These are phyloP conservation scores for Ceratobasidium sp. DNA, from an alignment of 1,284 basidiomycete species.

Conservation along the genomic window DNA sequence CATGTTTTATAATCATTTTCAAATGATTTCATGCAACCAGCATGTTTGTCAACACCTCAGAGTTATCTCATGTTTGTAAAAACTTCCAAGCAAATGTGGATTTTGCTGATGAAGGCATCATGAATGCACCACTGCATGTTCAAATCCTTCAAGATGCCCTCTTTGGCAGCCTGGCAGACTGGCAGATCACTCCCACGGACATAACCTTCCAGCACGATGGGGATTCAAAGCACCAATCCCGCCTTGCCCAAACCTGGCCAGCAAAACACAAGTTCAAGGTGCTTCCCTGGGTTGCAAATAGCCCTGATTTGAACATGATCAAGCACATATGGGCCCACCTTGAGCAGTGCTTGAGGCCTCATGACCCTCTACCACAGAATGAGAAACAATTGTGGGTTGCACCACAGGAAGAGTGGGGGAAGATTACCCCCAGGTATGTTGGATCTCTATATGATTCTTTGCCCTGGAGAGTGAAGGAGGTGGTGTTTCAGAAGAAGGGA, in stretches of 20 bases:
- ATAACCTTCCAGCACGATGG: constrained; percentile 31
- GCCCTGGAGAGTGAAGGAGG: too few species aligned
- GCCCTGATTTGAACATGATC: constrained; percentile 33
- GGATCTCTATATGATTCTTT: too few species aligned
- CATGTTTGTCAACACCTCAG: too few species aligned
- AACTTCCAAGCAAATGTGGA: too few species aligned
- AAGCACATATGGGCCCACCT: constrained; percentile 22
- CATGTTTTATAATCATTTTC: too few species aligned
- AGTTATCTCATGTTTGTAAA: too few species aligned
- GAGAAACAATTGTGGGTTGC: background rate
- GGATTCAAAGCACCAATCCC: constrained; percentile 17
- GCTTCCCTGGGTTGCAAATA: constrained; percentile 14
- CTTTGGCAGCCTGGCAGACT: constrained; percentile 16
- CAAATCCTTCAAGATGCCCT: constrained; percentile 6
- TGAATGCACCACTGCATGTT: too few species aligned
- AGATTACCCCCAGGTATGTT: background rate
- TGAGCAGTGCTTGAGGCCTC: background rate
- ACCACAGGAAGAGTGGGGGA: background rate
- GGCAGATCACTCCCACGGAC: background rate
- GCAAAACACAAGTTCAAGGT: background rate
- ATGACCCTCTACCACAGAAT: background rate
- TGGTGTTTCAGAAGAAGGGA: too few species aligned
- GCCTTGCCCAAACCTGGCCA: background rate
- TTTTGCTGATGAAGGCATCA: too few species aligned
- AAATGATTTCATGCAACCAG: too few species aligned